Conservation (phyloP, 2,329 filamentous ascomycete genomes). For the Aspergillus sp. region DNA sequence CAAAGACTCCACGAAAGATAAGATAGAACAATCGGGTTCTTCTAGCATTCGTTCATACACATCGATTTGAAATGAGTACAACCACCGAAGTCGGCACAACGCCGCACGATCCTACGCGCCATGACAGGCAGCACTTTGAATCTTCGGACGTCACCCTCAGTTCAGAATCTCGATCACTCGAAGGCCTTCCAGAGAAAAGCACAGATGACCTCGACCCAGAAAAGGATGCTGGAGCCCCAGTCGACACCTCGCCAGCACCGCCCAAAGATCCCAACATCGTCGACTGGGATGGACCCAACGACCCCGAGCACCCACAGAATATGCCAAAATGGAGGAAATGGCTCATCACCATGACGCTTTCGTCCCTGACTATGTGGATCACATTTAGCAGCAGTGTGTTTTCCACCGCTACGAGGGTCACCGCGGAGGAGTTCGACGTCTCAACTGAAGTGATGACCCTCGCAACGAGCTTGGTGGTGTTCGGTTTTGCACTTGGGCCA, state of each 20-base stretch:
- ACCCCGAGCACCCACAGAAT: conserved; percentile 33
- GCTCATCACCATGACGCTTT: conserved; percentile 32
- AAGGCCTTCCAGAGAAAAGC: conserved; percentile 7
- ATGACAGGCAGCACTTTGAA: conserved; percentile 2
- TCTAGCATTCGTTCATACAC: neutral
- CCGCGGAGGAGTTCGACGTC: conserved; percentile 44
- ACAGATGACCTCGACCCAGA: conserved; percentile 5
- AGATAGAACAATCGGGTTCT: no score
- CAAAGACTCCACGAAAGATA: no score
- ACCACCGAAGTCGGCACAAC: conserved; percentile 1
- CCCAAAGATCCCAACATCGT: conserved; percentile 29
- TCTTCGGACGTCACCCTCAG: conserved; percentile 13
- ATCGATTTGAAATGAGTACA: conserved; percentile 2
- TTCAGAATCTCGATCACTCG: conserved; percentile 8
- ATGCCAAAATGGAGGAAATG: conserved; percentile 36
- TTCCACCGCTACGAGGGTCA: conserved; percentile 40
- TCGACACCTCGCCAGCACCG: conserved; percentile 1
- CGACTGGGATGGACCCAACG: conserved; percentile 31
- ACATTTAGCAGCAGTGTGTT: conserved; percentile 50
- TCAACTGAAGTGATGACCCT: conserved; percentile 40
- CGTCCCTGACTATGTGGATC: conserved; percentile 41
- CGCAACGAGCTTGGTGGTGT: conserved; percentile 44
- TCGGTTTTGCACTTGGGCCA: conserved; percentile 56
- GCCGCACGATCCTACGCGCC: conserved; percentile 3
- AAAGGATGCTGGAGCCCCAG: conserved; percentile 10